A percentile compares a stretch with the other conserved stretches of the same genome.
phyloP scores from a whole-genome alignment of 169 alveolate species.

The Cryptosporidium viatorum region DNA sequence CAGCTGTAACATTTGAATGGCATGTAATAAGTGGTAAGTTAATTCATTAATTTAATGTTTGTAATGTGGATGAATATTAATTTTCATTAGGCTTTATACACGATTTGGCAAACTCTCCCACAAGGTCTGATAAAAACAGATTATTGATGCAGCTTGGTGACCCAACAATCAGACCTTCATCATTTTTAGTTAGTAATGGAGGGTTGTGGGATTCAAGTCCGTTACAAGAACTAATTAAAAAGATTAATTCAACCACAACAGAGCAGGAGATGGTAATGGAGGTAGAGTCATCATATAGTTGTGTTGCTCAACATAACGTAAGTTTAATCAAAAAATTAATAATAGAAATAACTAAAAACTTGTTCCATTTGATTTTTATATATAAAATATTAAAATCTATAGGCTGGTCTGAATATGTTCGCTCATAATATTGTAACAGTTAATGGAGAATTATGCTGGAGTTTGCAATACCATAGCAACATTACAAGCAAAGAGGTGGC shows the following conservation, averaged over 20 bases:
- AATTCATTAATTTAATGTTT: neutral
- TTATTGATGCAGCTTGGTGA: constrained; percentile 61
- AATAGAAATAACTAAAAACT: neutral
- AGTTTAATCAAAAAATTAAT: constrained; percentile 1
- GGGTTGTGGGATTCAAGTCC: constrained; percentile 72
- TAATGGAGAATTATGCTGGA: constrained; percentile 78
- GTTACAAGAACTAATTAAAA: constrained; percentile 25
- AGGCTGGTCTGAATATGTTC: constrained; percentile 79
- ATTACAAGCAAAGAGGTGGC: constrained; percentile 77
- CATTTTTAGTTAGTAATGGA: constrained; percentile 70
- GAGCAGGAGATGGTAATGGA: constrained; percentile 28
- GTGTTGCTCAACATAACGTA: constrained; percentile 72
- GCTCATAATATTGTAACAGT: constrained; percentile 82
- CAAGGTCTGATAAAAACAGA: constrained; percentile 37
- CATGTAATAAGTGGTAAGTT: constrained; percentile 76
- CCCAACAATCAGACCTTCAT: constrained; percentile 69
- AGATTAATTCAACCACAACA: neutral
- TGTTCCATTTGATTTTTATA: neutral
- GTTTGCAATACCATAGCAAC: constrained; percentile 81
- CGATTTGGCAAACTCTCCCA: constrained; percentile 69
- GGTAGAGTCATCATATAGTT: constrained; percentile 72
- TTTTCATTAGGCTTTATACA: constrained; percentile 50
- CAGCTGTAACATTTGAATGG: constrained; percentile 74
- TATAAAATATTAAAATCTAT: neutral
- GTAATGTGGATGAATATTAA: neutral